A percentile compares a stretch with the other conserved stretches of the same genome.
Evolutionary conservation across 2,329 filamentous ascomycete species (phyloP).

Genomic region (Aureobasidium melanogenum): DNA sequence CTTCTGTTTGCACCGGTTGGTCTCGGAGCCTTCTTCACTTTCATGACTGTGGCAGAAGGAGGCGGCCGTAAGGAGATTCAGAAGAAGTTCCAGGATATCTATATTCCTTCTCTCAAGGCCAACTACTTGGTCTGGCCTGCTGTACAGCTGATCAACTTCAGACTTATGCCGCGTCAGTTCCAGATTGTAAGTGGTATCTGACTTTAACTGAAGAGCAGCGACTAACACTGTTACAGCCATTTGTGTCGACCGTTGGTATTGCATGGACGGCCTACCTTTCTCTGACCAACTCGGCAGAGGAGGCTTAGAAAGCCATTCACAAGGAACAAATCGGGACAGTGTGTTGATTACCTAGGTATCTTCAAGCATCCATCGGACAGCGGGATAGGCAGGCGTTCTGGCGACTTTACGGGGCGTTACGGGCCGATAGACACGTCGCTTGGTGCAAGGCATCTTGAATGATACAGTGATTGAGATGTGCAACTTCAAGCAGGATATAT

Average conservation of each 20-base stretch:
- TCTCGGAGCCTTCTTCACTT: conserved; percentile 83
- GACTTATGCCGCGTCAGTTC: conserved; percentile 87
- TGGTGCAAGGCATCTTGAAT: neutral
- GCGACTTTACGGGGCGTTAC: conserved; percentile 3
- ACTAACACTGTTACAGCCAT: conserved; percentile 53
- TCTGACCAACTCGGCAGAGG: conserved; percentile 77
- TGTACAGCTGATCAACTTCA: conserved; percentile 95
- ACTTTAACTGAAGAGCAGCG: neutral
- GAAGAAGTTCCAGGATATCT: conserved; percentile 87
- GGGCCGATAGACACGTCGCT: neutral
- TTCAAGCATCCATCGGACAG: neutral
- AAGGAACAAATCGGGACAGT: neutral
- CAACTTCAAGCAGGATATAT: neutral
- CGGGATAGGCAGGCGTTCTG: neutral
- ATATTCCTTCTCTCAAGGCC: conserved; percentile 85
- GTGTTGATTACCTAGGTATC: conserved; percentile 3
- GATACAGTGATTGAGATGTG: neutral
- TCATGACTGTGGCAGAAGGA: conserved; percentile 92
- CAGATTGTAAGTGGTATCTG: conserved; percentile 65
- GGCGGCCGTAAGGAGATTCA: conserved; percentile 71
- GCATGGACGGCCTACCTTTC: conserved; percentile 97
- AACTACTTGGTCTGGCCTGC: conserved; percentile 94
- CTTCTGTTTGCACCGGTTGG: conserved; percentile 85
- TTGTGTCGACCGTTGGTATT: conserved; percentile 91
- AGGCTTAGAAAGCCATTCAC: conserved; percentile 32